Evolutionary conservation across 106 monocot genomes (phyloP).

Genomic region (Dioscorea dumetorum): DNA sequence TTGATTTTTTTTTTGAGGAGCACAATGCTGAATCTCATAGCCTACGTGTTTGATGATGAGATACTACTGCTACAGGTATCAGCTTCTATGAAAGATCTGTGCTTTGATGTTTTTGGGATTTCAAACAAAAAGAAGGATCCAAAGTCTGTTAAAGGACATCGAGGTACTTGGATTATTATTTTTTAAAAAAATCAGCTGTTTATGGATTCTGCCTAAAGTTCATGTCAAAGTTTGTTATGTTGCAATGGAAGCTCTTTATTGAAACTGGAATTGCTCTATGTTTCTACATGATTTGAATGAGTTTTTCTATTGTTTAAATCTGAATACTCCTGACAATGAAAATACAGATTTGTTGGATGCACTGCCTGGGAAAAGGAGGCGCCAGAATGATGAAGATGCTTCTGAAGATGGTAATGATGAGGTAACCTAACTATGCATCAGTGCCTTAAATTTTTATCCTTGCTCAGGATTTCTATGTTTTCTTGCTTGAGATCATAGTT

Average conservation of each 20-base stretch:
- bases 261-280: neutral
- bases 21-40: too few species aligned
- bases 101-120: conserved; percentile 88
- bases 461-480: too few species aligned
- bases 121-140: conserved; percentile 82
- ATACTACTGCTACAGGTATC: conserved; percentile 40
- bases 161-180: conserved; percentile 42
- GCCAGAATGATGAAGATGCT: conserved; percentile 41
- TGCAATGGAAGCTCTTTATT: neutral
- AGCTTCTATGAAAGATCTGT: conserved; percentile 87
- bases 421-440: conserved; percentile 22
- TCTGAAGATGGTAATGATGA: conserved; percentile 56
- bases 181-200: neutral
- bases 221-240: neutral
- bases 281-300: neutral
- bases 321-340: neutral
- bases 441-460: too few species aligned
- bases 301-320: neutral
- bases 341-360: conserved; percentile 66
- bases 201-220: too few species aligned
- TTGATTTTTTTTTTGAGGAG: neutral
- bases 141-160: conserved; percentile 61
- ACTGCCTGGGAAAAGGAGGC: conserved; percentile 63
- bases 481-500: too few species aligned
- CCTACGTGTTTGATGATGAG: too few species aligned